phyloP scores from a whole-genome alignment of 2,329 filamentous ascomycete species.

The Juglanconis sp. region DNA sequence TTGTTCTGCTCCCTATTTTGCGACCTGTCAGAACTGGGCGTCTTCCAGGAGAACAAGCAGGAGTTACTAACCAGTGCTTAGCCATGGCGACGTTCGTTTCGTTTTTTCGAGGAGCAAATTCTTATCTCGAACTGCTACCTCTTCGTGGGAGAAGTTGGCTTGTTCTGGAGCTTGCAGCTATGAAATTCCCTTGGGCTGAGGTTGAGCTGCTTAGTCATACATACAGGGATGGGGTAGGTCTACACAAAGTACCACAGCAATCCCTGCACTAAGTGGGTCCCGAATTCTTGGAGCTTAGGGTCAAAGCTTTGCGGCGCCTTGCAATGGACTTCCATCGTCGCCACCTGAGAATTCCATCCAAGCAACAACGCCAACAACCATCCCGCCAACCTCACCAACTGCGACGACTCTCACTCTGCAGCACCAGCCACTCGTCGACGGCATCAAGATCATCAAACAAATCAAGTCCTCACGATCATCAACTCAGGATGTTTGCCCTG shows the following conservation, averaged over 20 bases:
- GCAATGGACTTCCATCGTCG: conserved; percentile 1
- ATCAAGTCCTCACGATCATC: not conserved
- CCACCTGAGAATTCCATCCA: conserved; percentile 14
- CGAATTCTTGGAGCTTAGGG: conserved; percentile 1
- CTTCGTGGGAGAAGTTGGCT: not conserved
- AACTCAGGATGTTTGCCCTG: conserved; percentile 58
- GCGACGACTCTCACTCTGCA: not conserved
- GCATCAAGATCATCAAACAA: not conserved
- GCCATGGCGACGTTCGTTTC: conserved; percentile 22
- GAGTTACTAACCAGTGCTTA: conserved; percentile 27
- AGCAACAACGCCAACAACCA: not conserved
- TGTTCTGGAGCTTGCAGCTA: not conserved
- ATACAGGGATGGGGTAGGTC: not conserved
- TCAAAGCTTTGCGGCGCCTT: not conserved
- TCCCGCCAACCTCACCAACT: conserved; percentile 2
- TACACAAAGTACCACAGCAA: too few relatives aligned
- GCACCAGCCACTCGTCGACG: not conserved
- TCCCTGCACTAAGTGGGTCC: not conserved
- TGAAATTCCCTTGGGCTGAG: not conserved
- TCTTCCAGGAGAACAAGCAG: not conserved
- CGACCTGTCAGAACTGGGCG: not conserved
- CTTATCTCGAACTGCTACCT: not conserved
- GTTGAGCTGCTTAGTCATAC: not conserved
- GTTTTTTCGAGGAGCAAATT: not conserved
- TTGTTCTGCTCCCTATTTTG: conserved; percentile 87